A percentile compares a stretch with the other conserved stretches of the same genome.
phyloP scores from a whole-genome alignment of 2,329 filamentous ascomycete species.

The Neonectria faginata region DNA sequence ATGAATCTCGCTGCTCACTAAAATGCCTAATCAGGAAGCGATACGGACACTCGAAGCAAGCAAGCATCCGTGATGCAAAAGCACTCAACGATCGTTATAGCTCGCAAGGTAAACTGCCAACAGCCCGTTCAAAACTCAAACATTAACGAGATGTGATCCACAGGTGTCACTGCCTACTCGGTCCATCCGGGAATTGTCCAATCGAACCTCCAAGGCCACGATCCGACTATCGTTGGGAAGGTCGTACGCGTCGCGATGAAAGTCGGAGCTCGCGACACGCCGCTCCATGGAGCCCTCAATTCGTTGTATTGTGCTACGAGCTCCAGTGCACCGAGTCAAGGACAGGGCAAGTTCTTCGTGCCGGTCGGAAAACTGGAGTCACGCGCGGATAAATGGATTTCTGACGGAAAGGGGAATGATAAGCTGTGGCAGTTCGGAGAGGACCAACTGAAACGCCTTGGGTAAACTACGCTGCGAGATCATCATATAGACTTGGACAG shows the following conservation, averaged over 20 bases:
- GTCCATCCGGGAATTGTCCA: slow-evolving; percentile 41
- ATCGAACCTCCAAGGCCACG: slow-evolving; percentile 35
- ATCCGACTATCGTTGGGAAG: slow-evolving; percentile 30
- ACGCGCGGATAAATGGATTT: slow-evolving; percentile 36
- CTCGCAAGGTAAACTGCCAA: slow-evolving; percentile 9
- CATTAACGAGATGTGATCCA: neutral
- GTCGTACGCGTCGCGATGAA: slow-evolving; percentile 34
- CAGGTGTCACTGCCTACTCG: slow-evolving; percentile 42
- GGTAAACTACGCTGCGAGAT: too few relatives aligned
- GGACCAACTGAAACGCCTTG: neutral
- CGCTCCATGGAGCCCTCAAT: slow-evolving; percentile 39
- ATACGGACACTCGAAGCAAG: slow-evolving; percentile 42
- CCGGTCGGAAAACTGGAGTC: slow-evolving; percentile 37
- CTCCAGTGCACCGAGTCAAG: slow-evolving; percentile 9
- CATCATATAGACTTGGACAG: too few relatives aligned
- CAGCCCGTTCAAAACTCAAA: neutral
- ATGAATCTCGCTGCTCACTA: neutral
- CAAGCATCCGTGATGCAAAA: slow-evolving; percentile 35
- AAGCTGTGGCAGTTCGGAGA: slow-evolving; percentile 24
- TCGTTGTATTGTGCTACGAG: slow-evolving; percentile 41
- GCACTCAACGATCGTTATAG: slow-evolving; percentile 37
- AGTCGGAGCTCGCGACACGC: slow-evolving; percentile 22
- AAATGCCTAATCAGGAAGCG: slow-evolving; percentile 20
- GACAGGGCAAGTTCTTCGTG: slow-evolving; percentile 32
- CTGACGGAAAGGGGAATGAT: slow-evolving; percentile 32